Conservation (phyloP, 371 early-diverging fungal species). For the Rhizopus stolonifer region DNA sequence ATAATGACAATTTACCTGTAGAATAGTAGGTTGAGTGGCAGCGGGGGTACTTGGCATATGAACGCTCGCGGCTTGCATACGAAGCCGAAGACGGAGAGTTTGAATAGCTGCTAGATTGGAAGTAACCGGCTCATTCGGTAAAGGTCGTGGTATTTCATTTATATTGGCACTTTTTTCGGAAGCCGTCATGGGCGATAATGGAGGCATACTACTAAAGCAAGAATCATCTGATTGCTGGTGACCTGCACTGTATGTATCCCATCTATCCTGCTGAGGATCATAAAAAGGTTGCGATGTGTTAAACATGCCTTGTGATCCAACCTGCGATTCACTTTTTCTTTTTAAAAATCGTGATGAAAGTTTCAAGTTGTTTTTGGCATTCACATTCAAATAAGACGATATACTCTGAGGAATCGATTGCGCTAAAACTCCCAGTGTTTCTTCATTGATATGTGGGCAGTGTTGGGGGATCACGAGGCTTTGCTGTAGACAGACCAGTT, state of each 20-base stretch:
- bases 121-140: slow-evolving; percentile 21
- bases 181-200: slow-evolving; percentile 20
- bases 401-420: slow-evolving; percentile 36
- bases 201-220: slow-evolving; percentile 12
- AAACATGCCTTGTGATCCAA: neutral
- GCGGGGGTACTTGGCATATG: slow-evolving; percentile 28
- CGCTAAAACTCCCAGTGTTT: slow-evolving; percentile 27
- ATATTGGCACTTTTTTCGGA: slow-evolving; percentile 2
- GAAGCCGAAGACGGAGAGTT: slow-evolving; percentile 37
- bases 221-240: neutral
- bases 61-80: slow-evolving; percentile 36
- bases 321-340: neutral
- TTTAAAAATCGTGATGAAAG: slow-evolving; percentile 1
- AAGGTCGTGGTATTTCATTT: slow-evolving; percentile 6
- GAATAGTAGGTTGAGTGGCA: slow-evolving; percentile 40
- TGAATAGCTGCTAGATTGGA: slow-evolving; percentile 47
- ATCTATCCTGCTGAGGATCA: neutral
- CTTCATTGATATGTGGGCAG: slow-evolving; percentile 34
- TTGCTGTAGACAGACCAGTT: slow-evolving; percentile 43
- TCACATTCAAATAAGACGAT: slow-evolving; percentile 33
- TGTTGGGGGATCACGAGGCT: slow-evolving; percentile 40
- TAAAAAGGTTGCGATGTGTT: neutral
- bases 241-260: neutral
- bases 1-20: slow-evolving; percentile 19
- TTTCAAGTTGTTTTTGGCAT: slow-evolving; percentile 30